Base-by-base conservation (phyloP, 768 basidiomycete genomes). In the Mycena capillaripes region DNA sequence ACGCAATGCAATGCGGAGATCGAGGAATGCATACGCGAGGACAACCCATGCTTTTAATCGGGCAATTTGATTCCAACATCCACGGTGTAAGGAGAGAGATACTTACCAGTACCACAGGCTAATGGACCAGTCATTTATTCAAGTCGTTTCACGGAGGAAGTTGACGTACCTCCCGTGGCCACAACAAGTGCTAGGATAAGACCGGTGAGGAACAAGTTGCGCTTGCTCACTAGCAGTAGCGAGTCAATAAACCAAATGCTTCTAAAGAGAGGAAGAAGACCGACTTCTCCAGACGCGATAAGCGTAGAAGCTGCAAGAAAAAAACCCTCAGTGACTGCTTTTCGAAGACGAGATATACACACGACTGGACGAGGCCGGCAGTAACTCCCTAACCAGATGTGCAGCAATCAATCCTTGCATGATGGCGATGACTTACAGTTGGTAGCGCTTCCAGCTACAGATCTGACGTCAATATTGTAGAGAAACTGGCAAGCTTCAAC, bases 271-370 rank as follows among this genome's bases (percentile, higher is more conserved):
- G n/a, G n/a, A n/a, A n/a, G n/a, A n/a, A n/a, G n/a, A n/a, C n/a
- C n/a, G n/a, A n/a, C n/a, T n/a, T n/a, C 79, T 83, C 82, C 86
- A 91, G 3, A 91, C 81, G 1, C 89, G 87, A 72, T 84, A 78
- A 0, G 83, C 76, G 69, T 90, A 83, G 79, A 90, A 91, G 44
- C 87, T 89, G n/a, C n/a, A n/a, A n/a, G n/a, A n/a, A n/a, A n/a
- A n/a, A n/a, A n/a, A n/a, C n/a, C n/a, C n/a, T n/a, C n/a, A n/a
- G n/a, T n/a, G n/a, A n/a, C n/a, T n/a, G n/a, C n/a, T n/a, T n/a
- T n/a, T n/a, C n/a, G n/a, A n/a, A n/a, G n/a, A n/a, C n/a, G n/a
- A n/a, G n/a, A n/a, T n/a, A n/a, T n/a, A n/a, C n/a, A n/a, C 36
- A 86, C 87, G 82, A 84, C 79, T 91, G 90, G 8, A 90, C 89